Base-by-base conservation (phyloP, 2,329 filamentous ascomycete genomes). In the Trichoderma sp. region DNA sequence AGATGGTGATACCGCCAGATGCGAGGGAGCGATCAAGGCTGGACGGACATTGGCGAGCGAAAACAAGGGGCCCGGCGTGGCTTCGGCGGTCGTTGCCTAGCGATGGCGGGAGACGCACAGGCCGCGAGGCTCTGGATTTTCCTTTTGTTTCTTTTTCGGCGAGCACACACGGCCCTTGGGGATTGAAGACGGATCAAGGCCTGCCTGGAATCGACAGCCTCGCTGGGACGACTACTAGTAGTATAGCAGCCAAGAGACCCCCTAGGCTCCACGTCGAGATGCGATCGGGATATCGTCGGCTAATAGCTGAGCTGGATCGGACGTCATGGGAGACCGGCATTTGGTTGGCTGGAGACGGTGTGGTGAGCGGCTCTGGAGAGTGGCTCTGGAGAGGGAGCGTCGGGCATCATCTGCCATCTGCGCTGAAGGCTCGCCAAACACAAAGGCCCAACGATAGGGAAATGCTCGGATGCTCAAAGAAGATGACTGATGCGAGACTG, bases 11-110 rank as follows among this genome's bases (percentile, higher is more conserved):
- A 61, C 53, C 45, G 58, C 66, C 50, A 68, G 52, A 57, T 19
- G 66, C 58, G 25, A n/a, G 48, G 35, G 45, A 27, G 27, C 53
- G 37, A 54, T 61, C 61, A 65, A 45, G 67, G n/a, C n/a, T n/a
- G n/a, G n/a, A n/a, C n/a, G n/a, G n/a, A 48, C 63, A 68, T 68
- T 66, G 67, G 67, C 58, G n/a, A 34, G 56, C 19, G 34, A 54
- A 34, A 10, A 35, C 9, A 50, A 17, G 32, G 12, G 25, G 48
- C 9, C 32, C 6, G 59, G 25, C 32, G 34, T 9, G 59, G 34
- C 15, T 17, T 57, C 37, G 63, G 19, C 5, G 48, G 50, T 25
- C 15, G n/a, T 22, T 42, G 35, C 61, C 27, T 42, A 9, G 50
- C n/a, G 29, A 56, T 35, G 22, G 32, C 42, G 5, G 25, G 13